phyloP scores from a whole-genome alignment of 805 yeast species.

The Candida maltosa region DNA sequence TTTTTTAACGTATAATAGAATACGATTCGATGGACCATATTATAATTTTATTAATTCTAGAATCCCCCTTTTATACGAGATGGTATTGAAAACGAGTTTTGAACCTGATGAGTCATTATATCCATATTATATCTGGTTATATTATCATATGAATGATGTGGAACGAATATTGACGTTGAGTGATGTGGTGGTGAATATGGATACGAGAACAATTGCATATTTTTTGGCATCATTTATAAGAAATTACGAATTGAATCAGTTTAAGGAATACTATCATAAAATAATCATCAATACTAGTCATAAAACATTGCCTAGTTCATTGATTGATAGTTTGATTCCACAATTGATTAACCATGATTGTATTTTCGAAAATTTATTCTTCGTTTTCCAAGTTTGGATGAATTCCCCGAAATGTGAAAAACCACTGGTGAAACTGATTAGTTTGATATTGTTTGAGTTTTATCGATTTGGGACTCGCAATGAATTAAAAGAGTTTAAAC shows the following conservation, averaged over 20 bases:
- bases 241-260: slow-evolving; percentile 31
- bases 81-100: slow-evolving; percentile 9
- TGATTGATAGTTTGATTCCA: slow-evolving; percentile 24
- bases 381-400: slow-evolving; percentile 25
- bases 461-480: slow-evolving; percentile 23
- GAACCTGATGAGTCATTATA: slow-evolving; percentile 10
- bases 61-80: slow-evolving; percentile 19
- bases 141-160: slow-evolving; percentile 34
- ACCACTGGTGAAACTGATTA: slow-evolving; percentile 25
- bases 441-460: slow-evolving; percentile 24
- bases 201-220: slow-evolving; percentile 25
- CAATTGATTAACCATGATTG: slow-evolving; percentile 25
- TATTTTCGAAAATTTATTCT: slow-evolving; percentile 26
- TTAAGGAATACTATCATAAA: slow-evolving; percentile 23
- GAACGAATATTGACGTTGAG: slow-evolving; percentile 9
- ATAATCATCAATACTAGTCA: slow-evolving; percentile 10
- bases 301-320: slow-evolving; percentile 4
- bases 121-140: slow-evolving; percentile 28
- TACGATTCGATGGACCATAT: slow-evolving; percentile 8
- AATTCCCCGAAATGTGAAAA: slow-evolving; percentile 15
- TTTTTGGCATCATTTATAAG: slow-evolving; percentile 25
- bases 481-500: slow-evolving; percentile 22
- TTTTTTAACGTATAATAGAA: slow-evolving; percentile 3
- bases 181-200: slow-evolving; percentile 6
- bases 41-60: slow-evolving; percentile 13